Evolutionary conservation across 352 stramenopile species (phyloP).

Genomic region (Globisporangium solare): DNA sequence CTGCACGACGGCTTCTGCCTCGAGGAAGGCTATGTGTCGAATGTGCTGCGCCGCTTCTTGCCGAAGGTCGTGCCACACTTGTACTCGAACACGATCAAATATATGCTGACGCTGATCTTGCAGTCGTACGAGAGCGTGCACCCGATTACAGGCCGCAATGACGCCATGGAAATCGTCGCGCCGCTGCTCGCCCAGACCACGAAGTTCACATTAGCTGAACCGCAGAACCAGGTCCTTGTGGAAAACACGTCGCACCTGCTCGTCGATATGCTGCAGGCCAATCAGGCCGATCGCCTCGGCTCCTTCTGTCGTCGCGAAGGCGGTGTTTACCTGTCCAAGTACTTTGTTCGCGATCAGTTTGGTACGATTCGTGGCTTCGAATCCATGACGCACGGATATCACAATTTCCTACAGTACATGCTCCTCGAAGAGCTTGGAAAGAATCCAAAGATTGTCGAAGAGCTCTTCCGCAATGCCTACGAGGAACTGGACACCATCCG

Average conservation of each 20-base stretch:
- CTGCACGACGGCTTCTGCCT: conserved; percentile 85
- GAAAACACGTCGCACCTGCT: conserved; percentile 78
- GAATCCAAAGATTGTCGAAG: conserved; percentile 53
- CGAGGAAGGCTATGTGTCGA: conserved; percentile 81
- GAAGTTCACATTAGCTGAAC: conserved; percentile 25
- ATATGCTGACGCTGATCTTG: conserved; percentile 84
- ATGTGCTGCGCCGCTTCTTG: conserved; percentile 76
- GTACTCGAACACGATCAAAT: conserved; percentile 89
- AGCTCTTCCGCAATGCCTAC: conserved; percentile 62
- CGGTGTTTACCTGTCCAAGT: conserved; percentile 82
- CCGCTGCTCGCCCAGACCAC: conserved; percentile 53
- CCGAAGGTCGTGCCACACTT: conserved; percentile 74
- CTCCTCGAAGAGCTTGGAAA: conserved; percentile 83
- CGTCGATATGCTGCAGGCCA: conserved; percentile 85
- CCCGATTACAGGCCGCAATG: conserved; percentile 81
- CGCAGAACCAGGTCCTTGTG: conserved; percentile 46
- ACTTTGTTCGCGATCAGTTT: conserved; percentile 88
- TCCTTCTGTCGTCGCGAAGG: conserved; percentile 79
- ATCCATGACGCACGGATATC: conserved; percentile 85
- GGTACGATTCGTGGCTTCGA: conserved; percentile 86
- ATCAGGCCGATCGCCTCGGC: conserved; percentile 79
- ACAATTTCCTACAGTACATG: conserved; percentile 90
- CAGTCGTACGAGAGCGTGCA: conserved; percentile 88
- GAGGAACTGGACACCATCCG: conserved; percentile 57
- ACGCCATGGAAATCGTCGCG: conserved; percentile 82